Evolutionary conservation across 176 grass and related monocot genomes (phyloP).

Genomic region (Dactylis glomerata): DNA sequence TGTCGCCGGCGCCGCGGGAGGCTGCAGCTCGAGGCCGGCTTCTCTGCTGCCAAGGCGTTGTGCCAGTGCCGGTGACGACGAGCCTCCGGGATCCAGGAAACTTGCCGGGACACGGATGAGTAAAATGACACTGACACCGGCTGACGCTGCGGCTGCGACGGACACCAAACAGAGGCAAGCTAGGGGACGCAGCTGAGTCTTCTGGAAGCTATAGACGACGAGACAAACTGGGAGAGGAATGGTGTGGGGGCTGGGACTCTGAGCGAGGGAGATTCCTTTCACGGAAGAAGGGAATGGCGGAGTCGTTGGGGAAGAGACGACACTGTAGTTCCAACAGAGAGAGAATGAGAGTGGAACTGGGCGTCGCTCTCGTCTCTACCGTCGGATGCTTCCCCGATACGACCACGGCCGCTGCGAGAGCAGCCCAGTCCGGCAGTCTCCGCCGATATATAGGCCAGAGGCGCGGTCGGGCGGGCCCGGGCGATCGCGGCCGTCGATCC

Average conservation of each 20-base stretch:
- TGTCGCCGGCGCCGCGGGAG: neutral
- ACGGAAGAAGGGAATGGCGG: neutral
- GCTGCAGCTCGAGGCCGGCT: neutral
- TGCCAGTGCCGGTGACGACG: neutral
- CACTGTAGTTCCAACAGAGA: neutral
- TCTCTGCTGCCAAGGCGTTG: neutral
- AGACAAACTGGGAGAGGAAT: neutral
- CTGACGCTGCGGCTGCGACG: neutral
- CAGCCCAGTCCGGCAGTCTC: neutral
- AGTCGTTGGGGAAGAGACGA: neutral
- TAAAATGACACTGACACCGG: neutral
- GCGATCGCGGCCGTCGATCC: constrained; percentile 2
- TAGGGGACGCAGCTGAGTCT: neutral
- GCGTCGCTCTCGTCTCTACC: neutral
- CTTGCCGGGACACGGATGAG: neutral
- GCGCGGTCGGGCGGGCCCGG: neutral
- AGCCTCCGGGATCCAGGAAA: neutral
- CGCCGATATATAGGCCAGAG: neutral
- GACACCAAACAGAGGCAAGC: neutral
- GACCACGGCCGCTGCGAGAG: neutral
- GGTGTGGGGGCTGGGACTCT: neutral
- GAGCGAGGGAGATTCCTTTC: neutral
- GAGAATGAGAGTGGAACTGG: neutral
- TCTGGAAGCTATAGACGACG: neutral
- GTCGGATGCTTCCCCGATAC: neutral